phyloP scores from a whole-genome alignment of 164 flowering plant species.

The Sextonia rubra region DNA sequence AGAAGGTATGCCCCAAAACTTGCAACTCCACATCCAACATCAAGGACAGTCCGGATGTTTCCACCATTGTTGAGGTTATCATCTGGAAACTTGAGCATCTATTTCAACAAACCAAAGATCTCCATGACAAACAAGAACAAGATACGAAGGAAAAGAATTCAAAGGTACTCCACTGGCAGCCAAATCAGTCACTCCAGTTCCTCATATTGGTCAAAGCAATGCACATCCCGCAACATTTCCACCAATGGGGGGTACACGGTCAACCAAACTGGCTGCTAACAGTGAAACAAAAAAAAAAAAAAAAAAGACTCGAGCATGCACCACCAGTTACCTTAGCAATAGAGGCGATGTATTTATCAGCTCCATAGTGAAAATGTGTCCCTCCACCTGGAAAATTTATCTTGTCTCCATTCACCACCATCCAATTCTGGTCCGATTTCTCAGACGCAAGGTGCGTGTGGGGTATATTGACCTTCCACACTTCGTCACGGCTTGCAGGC shows the following conservation, averaged over 20 bases:
- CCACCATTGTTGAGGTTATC: constrained; percentile 73
- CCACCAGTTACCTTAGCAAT: constrained; percentile 49
- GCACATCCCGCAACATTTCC: not conserved
- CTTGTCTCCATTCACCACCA: constrained; percentile 81
- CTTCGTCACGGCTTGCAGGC: constrained; percentile 84
- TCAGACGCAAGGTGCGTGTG: constrained; percentile 78
- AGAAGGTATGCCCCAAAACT: constrained; percentile 87
- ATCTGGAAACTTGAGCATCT: constrained; percentile 79
- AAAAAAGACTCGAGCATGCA: not conserved
- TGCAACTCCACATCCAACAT: constrained; percentile 86
- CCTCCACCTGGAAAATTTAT: constrained; percentile 90
- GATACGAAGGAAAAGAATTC: not conserved
- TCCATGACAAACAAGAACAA: not conserved
- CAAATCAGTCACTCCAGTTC: not conserved
- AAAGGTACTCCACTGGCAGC: not conserved
- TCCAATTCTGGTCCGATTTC: constrained; percentile 89
- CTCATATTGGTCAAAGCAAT: not conserved
- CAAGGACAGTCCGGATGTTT: constrained; percentile 60
- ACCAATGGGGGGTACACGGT: not conserved
- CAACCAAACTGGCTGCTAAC: not conserved
- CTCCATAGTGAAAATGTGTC: constrained; percentile 82
- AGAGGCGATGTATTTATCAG: constrained; percentile 66
- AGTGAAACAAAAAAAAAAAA: not conserved
- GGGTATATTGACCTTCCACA: constrained; percentile 85
- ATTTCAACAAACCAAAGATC: not conserved